Base-by-base conservation (phyloP, 768 basidiomycete genomes). In the Psilocybe cyanescens region DNA sequence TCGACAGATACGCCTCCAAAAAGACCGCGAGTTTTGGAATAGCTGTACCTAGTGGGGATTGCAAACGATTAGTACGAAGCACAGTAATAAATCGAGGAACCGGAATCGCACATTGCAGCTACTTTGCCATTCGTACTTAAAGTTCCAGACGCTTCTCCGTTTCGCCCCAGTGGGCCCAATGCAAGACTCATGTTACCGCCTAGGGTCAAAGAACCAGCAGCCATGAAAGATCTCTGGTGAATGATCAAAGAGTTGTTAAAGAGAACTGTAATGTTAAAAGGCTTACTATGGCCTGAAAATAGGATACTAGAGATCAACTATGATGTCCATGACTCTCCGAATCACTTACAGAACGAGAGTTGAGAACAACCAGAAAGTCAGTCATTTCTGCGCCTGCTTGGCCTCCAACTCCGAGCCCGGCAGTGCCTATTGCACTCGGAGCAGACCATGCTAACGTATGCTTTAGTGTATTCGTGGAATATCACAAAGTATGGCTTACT, bases 341-440 rank as follows among this genome's bases (percentile, higher is more conserved):
- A 24, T 33, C 51, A 76, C 87, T 74, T 64, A 92, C 92, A 53
- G 91, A 82, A 66, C 79, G 81, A 24, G 91, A 90, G 68, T 98
- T 99, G 29, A 98, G 81, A 31, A 98, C 90, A 59, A 97, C 82
- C 61, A 96, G 76, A 69, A 97, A 96, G 68, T 97, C 95, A 0
- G 95, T 97, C 79, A 97, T 85, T 73, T 94, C 91, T 50, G 90
- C 91, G 19, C 92, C 92, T 17, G 84, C 81, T 68, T 94, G 92
- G 17, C 90, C 86, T 51, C 97, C 97, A 3, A 96, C 78, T 0
- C 97, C 97, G 4, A 96, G 71, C 0, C 97, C 97, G 12, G 91
- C 97, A 3, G 93, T 89, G 28, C 95, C 96, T 48, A 99, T 97
- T 2, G 97, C 97, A 71, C 90, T 92, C 3, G 97, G 97, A 17